A percentile compares a stretch with the other conserved stretches of the same genome.
phyloP scores from a whole-genome alignment of 129 eudicot genomes.

The Artemisia tridentata region DNA sequence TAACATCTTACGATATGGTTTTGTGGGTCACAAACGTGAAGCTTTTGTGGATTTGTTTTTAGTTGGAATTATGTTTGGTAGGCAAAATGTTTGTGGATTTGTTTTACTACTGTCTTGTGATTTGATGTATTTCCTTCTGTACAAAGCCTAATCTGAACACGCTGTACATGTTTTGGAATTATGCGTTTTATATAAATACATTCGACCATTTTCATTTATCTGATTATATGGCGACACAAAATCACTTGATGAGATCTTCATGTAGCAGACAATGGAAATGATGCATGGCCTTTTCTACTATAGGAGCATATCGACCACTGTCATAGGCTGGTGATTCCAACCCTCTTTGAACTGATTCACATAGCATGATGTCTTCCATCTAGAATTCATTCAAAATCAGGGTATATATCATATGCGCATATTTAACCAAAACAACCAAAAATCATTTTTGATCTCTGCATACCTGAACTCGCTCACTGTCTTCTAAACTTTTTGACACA shows the following conservation, averaged over 20 bases:
- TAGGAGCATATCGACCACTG: conserved; percentile 69
- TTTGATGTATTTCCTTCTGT: conserved; percentile 15
- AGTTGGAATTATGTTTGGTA: background rate
- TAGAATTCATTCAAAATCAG: conserved; percentile 21
- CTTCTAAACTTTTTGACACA: conserved; percentile 60
- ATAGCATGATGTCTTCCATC: conserved; percentile 70
- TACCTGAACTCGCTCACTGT: conserved; percentile 83
- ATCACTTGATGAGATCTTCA: conserved; percentile 37
- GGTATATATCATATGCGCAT: background rate
- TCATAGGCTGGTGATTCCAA: conserved; percentile 78
- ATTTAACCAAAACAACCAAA: background rate
- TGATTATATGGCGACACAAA: background rate
- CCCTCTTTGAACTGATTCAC: conserved; percentile 86
- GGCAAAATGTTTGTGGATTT: conserved; percentile 3
- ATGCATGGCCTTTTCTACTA: conserved; percentile 82
- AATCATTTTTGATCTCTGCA: background rate
- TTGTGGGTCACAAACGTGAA: conserved; percentile 3
- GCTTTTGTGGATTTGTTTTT: conserved; percentile 8
- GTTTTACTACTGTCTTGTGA: conserved; percentile 17
- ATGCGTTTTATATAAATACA: background rate
- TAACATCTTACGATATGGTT: conserved; percentile 23
- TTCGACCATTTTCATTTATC: background rate
- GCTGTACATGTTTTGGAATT: conserved; percentile 24
- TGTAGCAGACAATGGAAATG: conserved; percentile 78
- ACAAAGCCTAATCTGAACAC: conserved; percentile 15